phyloP scores from a whole-genome alignment of 176 grass and related monocot genomes.

The Thinopyrum elongatum region DNA sequence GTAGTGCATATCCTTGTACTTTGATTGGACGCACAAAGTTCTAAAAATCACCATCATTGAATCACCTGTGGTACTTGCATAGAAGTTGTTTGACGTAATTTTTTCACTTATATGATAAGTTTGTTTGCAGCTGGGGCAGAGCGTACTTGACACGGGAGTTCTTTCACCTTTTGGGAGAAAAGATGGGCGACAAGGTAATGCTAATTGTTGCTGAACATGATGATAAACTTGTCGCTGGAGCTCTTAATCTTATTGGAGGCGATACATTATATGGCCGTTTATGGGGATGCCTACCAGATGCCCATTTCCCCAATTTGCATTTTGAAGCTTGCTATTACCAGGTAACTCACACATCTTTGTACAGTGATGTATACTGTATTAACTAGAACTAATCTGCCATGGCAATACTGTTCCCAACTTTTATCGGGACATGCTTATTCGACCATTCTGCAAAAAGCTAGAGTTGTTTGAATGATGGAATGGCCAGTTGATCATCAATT shows the following conservation, averaged over 20 bases:
- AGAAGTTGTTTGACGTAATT: neutral
- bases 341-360: slow-evolving; percentile 44
- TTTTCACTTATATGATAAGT: slow-evolving; percentile 20
- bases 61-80: neutral
- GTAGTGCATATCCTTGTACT: neutral
- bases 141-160: slow-evolving; percentile 86
- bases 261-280: slow-evolving; percentile 87
- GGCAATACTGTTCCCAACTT: neutral
- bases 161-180: slow-evolving; percentile 86
- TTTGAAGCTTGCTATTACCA: slow-evolving; percentile 99
- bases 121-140: slow-evolving; percentile 72
- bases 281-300: slow-evolving; percentile 89
- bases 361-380: neutral
- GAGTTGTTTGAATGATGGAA: slow-evolving; percentile 2
- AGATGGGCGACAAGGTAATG: slow-evolving; percentile 76
- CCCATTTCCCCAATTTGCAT: slow-evolving; percentile 92
- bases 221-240: slow-evolving; percentile 66
- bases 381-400: neutral
- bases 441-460: slow-evolving; percentile 5
- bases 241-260: slow-evolving; percentile 94
- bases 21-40: neutral
- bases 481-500: neutral
- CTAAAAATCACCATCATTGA: neutral
- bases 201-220: slow-evolving; percentile 85
- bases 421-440: neutral